A percentile compares a stretch with the other conserved stretches of the same genome.
Evolutionary conservation across 2,329 filamentous ascomycete genomes (phyloP).

Genomic region (Allantophomopsis lycopodina): DNA sequence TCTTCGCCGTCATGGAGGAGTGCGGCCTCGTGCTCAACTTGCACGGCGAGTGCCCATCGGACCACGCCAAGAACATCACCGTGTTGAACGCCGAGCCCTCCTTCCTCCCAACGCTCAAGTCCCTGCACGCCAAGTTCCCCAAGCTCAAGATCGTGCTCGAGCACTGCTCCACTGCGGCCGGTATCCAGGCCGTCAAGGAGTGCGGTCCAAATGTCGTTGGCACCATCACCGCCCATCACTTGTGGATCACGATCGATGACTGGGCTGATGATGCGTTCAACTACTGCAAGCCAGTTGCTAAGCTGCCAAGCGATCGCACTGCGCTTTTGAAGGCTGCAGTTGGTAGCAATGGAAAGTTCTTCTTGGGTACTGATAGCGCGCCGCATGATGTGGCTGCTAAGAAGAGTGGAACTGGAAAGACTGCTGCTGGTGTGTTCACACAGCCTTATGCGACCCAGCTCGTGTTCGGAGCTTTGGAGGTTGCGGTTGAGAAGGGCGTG

Average conservation of each 20-base stretch:
- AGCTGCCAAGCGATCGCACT: slow-evolving; percentile 31
- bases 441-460: slow-evolving; percentile 57
- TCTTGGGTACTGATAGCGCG: slow-evolving; percentile 50
- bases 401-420: slow-evolving; percentile 28
- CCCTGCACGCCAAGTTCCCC: slow-evolving; percentile 65
- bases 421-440: slow-evolving; percentile 64
- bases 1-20: slow-evolving; percentile 82
- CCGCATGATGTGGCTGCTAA: slow-evolving; percentile 49
- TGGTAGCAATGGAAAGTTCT: slow-evolving; percentile 51
- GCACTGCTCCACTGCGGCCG: slow-evolving; percentile 78
- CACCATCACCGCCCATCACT: slow-evolving; percentile 78
- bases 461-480: slow-evolving; percentile 49
- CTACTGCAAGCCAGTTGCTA: slow-evolving; percentile 54
- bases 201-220: slow-evolving; percentile 68
- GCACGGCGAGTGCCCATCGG: slow-evolving; percentile 67
- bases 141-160: slow-evolving; percentile 58
- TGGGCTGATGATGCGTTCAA: slow-evolving; percentile 53
- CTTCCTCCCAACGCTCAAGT: slow-evolving; percentile 69
- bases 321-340: slow-evolving; percentile 41
- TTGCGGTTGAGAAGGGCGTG: slow-evolving; percentile 39
- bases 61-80: slow-evolving; percentile 27
- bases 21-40: slow-evolving; percentile 77
- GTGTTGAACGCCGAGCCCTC: slow-evolving; percentile 56
- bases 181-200: slow-evolving; percentile 60
- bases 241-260: slow-evolving; percentile 68